Conservation (phyloP, 768 basidiomycete genomes). For the Russula brevipes region DNA sequence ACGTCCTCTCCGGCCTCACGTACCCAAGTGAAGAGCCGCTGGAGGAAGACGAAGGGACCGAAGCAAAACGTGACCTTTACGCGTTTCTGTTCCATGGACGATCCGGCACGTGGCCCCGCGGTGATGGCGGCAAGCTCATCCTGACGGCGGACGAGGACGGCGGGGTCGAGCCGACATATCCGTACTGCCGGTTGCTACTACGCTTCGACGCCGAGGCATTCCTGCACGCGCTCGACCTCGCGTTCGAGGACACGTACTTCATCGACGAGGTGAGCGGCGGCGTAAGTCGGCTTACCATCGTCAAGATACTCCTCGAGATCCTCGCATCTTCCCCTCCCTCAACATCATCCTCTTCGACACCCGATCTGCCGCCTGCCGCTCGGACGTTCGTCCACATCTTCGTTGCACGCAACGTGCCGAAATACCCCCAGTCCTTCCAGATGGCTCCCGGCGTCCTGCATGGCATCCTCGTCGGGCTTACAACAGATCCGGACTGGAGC, state of each 20-base stretch:
- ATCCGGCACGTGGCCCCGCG: slow-evolving; percentile 71
- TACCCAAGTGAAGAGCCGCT: slow-evolving; percentile 83
- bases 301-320: slow-evolving; percentile 82
- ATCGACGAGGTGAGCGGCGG: slow-evolving; percentile 60
- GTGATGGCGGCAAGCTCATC: slow-evolving; percentile 65
- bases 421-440: slow-evolving; percentile 77
- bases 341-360: slow-evolving; percentile 31
- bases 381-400: slow-evolving; percentile 90
- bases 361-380: slow-evolving; percentile 54
- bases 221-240: slow-evolving; percentile 88
- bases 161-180: slow-evolving; percentile 78
- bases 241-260: slow-evolving; percentile 89
- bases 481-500: slow-evolving; percentile 64
- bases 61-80: slow-evolving; percentile 73
- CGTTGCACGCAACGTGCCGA: slow-evolving; percentile 92
- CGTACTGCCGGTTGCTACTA: slow-evolving; percentile 78
- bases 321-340: slow-evolving; percentile 29
- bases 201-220: slow-evolving; percentile 91
- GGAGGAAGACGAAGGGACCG: slow-evolving; percentile 53
- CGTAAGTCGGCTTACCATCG: slow-evolving; percentile 72
- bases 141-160: slow-evolving; percentile 72
- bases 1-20: slow-evolving; percentile 72
- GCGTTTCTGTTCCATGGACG: slow-evolving; percentile 79
- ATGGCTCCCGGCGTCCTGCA: slow-evolving; percentile 66
- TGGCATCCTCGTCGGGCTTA: slow-evolving; percentile 69